Evolutionary conservation across 164 flowering plant species (phyloP).

Genomic region (Warburgia ugandensis): DNA sequence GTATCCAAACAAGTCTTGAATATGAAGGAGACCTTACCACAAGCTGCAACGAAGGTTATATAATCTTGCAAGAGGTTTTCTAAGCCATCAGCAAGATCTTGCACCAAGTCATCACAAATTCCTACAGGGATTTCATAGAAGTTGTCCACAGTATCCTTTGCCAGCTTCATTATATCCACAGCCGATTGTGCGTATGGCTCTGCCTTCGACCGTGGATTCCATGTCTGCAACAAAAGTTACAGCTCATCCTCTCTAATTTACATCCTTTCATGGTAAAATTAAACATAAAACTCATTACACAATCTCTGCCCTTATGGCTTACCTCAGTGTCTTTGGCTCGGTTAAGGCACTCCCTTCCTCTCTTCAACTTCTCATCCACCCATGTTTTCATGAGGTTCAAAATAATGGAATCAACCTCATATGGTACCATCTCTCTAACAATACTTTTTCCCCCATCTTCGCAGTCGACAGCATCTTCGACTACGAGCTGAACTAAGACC

Average conservation of each 20-base stretch:
- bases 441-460: conserved; percentile 80
- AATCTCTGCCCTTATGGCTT: too few relatives aligned
- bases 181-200: conserved; percentile 86
- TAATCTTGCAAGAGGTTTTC: conserved; percentile 63
- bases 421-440: conserved; percentile 76
- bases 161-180: conserved; percentile 51
- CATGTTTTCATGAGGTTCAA: conserved; percentile 45
- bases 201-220: conserved; percentile 89
- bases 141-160: conserved; percentile 52
- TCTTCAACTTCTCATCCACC: conserved; percentile 55
- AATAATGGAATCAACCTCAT: conserved; percentile 68
- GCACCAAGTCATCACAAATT: conserved; percentile 48
- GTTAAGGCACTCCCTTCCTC: conserved; percentile 31
- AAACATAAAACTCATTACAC: too few relatives aligned
- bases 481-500: conserved; percentile 71
- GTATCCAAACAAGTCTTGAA: too few relatives aligned
- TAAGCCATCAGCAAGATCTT: conserved; percentile 61
- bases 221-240: conserved; percentile 42
- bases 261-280: not conserved
- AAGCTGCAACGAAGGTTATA: conserved; percentile 56
- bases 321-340: conserved; percentile 87
- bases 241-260: too few relatives aligned
- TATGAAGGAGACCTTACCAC: too few relatives aligned
- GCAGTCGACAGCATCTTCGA: conserved; percentile 69
- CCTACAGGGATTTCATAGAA: conserved; percentile 58